Base-by-base conservation (phyloP, 345 rosid genomes). In the Lumnitzera racemosa region DNA sequence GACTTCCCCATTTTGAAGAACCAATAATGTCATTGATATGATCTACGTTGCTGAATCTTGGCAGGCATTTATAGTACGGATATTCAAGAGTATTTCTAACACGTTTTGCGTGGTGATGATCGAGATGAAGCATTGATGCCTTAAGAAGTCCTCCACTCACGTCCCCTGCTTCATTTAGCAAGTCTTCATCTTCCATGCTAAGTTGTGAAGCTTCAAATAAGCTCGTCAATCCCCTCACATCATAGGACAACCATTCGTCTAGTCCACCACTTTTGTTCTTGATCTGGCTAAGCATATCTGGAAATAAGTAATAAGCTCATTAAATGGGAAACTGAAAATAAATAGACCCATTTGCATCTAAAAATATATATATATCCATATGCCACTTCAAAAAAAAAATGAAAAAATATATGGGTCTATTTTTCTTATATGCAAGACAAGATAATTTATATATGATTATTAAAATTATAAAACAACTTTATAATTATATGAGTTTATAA, bases 161-260 rank as follows among this genome's bases (percentile, higher is more conserved):
- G 2, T 56, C 67, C 59, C 68, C 65, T 5, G 74, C 71, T 53
- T 73, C 73, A 23, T 78, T 81, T 12, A 80, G 81, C 25, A 31
- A 52, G 57, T 75, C 70, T 76, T 84, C 95, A 7, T 78, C 90
- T n/a, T 58, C 70, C 12, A 69, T 55, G 50, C 80, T 59, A 12
- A 84, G 68, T 23, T 77, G 78, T 13, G 85, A 72, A 60, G 95
- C 95, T 73, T 84, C 87, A 24, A 60, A 79, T 57, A 82, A 53
- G 31, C 65, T 74, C 57, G 71, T 63, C 55, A 84, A 20, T 27
- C 80, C 83, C 61, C 57, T 10, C 2, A 57, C 36, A 24, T 57
- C 68, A 5, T 31, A 27, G 20, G 14, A 50, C 17, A 29, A 24
- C 50, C 77, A n/a, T 67, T 57, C 41, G 53, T 51, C 62, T 7